phyloP scores from a whole-genome alignment of 2,329 filamentous ascomycete species.

The Basipetospora chlamydospora region DNA sequence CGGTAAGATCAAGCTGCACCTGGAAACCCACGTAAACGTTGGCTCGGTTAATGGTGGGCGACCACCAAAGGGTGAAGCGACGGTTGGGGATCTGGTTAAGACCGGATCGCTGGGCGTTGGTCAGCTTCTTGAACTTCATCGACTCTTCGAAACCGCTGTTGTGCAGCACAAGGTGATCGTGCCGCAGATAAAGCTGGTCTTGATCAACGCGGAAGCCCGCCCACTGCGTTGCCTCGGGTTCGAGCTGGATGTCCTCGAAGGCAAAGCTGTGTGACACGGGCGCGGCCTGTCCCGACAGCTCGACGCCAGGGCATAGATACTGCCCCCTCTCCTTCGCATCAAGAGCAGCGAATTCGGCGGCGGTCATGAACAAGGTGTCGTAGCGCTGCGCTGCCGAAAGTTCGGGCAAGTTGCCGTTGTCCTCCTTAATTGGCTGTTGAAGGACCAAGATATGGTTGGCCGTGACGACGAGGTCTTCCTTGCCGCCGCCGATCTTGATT shows the following conservation, averaged over 20 bases:
- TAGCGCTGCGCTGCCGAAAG: slow-evolving; percentile 13
- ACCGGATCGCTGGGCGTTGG: slow-evolving; percentile 92
- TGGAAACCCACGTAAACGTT: slow-evolving; percentile 99
- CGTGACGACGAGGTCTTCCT: slow-evolving; percentile 34
- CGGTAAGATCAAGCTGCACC: slow-evolving; percentile 91
- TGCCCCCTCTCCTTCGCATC: slow-evolving; percentile 18
- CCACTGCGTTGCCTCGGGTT: slow-evolving; percentile 28
- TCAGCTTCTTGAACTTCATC: slow-evolving; percentile 99
- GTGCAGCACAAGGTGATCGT: slow-evolving; percentile 22
- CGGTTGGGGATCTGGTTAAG: slow-evolving; percentile 97
- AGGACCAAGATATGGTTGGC: slow-evolving; percentile 33
- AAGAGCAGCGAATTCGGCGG: slow-evolving; percentile 26
- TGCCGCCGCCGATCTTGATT: slow-evolving; percentile 24
- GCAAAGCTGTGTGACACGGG: slow-evolving; percentile 18
- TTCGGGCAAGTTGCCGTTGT: slow-evolving; percentile 1
- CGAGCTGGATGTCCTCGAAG: slow-evolving; percentile 26
- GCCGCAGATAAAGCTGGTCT: slow-evolving; percentile 34
- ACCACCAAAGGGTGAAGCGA: slow-evolving; percentile 98
- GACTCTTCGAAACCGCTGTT: slow-evolving; percentile 35
- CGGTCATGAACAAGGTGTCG: slow-evolving; percentile 30
- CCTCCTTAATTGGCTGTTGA: slow-evolving; percentile 17
- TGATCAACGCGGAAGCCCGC: slow-evolving; percentile 34
- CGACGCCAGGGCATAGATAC: slow-evolving; percentile 17
- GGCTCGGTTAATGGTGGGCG: slow-evolving; percentile 79
- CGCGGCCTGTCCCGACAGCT: slow-evolving; percentile 12